Conservation (phyloP, 2,329 filamentous ascomycete species). For the Neurospora sp. region DNA sequence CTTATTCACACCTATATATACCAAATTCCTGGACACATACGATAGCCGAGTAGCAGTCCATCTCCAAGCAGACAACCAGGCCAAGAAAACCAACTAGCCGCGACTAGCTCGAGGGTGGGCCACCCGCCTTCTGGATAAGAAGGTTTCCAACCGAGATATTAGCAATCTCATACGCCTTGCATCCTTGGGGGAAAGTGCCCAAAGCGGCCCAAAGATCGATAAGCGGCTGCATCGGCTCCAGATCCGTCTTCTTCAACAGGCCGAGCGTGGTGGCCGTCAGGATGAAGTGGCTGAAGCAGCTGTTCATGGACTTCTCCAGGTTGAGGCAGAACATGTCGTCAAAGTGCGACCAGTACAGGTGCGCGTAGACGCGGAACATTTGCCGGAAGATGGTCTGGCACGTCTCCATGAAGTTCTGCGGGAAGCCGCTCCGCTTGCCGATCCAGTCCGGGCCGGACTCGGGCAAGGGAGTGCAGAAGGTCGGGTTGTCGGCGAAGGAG, state of each 20-base stretch:
- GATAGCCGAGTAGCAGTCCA: neutral
- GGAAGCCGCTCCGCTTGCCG: constrained; percentile 73
- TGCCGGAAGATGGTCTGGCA: constrained; percentile 77
- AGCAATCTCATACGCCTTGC: constrained; percentile 40
- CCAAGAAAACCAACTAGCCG: neutral
- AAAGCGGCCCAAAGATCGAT: constrained; percentile 72
- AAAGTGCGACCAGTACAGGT: constrained; percentile 83
- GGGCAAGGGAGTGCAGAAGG: constrained; percentile 38
- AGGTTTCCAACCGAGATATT: constrained; percentile 35
- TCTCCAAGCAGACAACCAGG: neutral
- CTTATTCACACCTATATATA: neutral
- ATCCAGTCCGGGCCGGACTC: constrained; percentile 51
- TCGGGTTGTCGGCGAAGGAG: constrained; percentile 42
- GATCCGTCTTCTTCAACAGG: constrained; percentile 64
- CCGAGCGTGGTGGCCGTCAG: constrained; percentile 57
- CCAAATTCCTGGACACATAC: neutral
- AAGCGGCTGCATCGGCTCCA: constrained; percentile 74
- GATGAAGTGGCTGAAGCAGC: constrained; percentile 63
- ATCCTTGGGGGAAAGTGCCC: constrained; percentile 60
- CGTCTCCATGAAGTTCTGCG: constrained; percentile 64
- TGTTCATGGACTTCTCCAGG: constrained; percentile 58
- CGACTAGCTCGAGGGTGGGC: constrained; percentile 11
- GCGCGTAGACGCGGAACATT: constrained; percentile 84
- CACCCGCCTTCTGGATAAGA: constrained; percentile 35
- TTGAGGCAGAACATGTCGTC: constrained; percentile 61